Conservation (phyloP, 108 stramenopile species). For the Cylindrotheca closterium region DNA sequence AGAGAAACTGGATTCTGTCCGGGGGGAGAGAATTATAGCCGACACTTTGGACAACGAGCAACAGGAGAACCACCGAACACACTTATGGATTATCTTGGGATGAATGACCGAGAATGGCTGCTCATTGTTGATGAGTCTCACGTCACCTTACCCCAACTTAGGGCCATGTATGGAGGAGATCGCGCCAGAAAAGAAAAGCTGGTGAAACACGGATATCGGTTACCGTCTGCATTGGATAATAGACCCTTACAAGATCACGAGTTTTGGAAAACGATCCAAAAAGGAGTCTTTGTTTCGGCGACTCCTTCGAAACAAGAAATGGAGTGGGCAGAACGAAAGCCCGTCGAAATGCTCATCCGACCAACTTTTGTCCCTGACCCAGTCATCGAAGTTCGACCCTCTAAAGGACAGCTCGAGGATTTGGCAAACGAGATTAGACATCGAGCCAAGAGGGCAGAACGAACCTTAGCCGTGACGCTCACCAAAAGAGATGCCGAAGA, state of each 20-base stretch:
- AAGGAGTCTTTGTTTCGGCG: slow-evolving; percentile 72
- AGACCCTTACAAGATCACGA: slow-evolving; percentile 67
- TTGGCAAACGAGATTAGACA: slow-evolving; percentile 42
- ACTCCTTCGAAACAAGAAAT: slow-evolving; percentile 64
- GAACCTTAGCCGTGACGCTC: slow-evolving; percentile 58
- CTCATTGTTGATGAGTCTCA: slow-evolving; percentile 79
- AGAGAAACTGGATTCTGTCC: slow-evolving; percentile 60
- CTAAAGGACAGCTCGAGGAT: slow-evolving; percentile 47
- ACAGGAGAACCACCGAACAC: slow-evolving; percentile 65
- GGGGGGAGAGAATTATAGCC: slow-evolving; percentile 77
- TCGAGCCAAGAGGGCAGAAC: slow-evolving; percentile 35
- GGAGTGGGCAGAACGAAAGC: slow-evolving; percentile 26
- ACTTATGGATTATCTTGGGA: slow-evolving; percentile 62
- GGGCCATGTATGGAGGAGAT: slow-evolving; percentile 74
- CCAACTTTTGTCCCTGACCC: slow-evolving; percentile 81
- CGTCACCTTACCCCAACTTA: slow-evolving; percentile 72
- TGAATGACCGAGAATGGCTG: slow-evolving; percentile 50
- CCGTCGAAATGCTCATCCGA: slow-evolving; percentile 71
- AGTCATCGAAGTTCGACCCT: slow-evolving; percentile 53
- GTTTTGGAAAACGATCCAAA: slow-evolving; percentile 64
- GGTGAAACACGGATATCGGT: slow-evolving; percentile 77
- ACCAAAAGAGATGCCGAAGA: slow-evolving; percentile 85
- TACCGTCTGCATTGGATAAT: slow-evolving; percentile 82
- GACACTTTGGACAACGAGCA: slow-evolving; percentile 57
- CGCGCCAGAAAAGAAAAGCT: slow-evolving; percentile 59